A percentile compares a stretch with the other conserved stretches of the same genome.
phyloP scores from a whole-genome alignment of 2,329 filamentous ascomycete species.

The Drechslerella stenobrocha region DNA sequence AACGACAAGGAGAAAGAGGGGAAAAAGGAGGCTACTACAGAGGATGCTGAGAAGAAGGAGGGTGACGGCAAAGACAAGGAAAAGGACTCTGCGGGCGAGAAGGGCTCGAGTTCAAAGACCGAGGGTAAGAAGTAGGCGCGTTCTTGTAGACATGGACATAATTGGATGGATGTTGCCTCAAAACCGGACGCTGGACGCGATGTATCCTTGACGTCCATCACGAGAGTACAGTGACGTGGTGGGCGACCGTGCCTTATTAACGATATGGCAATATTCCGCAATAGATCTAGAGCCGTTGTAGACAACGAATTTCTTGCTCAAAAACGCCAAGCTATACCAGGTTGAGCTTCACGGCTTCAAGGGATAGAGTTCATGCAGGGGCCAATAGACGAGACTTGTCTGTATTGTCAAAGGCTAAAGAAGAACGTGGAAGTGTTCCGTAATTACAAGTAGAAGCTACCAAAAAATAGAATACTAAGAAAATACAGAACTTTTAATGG shows the following conservation, averaged over 20 bases:
- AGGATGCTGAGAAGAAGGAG: conserved; percentile 69
- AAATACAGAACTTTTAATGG: neutral
- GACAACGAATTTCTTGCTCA: too few relatives aligned
- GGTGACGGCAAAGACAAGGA: conserved; percentile 54
- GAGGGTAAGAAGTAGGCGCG: conserved; percentile 62
- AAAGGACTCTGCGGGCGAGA: conserved; percentile 56
- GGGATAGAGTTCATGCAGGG: too few relatives aligned
- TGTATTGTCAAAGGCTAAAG: neutral
- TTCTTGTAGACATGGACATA: too few relatives aligned
- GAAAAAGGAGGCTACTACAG: conserved; percentile 60
- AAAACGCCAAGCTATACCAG: too few relatives aligned
- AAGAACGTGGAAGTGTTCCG: neutral
- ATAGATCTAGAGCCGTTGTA: too few relatives aligned
- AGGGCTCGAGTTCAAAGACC: conserved; percentile 62
- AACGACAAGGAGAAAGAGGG: conserved; percentile 74
- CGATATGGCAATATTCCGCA: too few relatives aligned
- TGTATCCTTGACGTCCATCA: too few relatives aligned
- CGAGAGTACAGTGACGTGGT: too few relatives aligned
- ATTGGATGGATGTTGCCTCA: too few relatives aligned
- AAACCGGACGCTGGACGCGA: too few relatives aligned
- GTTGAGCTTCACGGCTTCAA: too few relatives aligned
- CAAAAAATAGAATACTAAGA: neutral
- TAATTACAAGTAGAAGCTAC: neutral
- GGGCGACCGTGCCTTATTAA: too few relatives aligned
- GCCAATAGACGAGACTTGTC: neutral